Evolutionary conservation across 768 basidiomycete genomes (phyloP).

Genomic region (Arthromyces matolae): DNA sequence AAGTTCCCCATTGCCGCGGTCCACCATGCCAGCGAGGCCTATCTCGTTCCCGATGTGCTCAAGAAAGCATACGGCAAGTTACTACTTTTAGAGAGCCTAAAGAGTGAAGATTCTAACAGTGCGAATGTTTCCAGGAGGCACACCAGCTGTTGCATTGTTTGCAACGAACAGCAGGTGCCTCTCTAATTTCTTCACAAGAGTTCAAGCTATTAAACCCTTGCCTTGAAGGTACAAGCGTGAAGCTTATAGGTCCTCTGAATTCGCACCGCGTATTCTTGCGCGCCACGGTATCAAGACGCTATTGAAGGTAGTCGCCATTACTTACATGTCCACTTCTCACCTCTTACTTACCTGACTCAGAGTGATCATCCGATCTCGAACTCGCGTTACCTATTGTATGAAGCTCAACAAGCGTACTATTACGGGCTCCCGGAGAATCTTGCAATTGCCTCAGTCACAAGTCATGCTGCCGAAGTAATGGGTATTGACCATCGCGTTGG

Average conservation of each 20-base stretch:
- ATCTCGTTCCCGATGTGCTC: slow-evolving; percentile 74
- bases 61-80: slow-evolving; percentile 61
- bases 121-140: slow-evolving; percentile 39
- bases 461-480: slow-evolving; percentile 64
- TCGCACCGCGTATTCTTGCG: slow-evolving; percentile 71
- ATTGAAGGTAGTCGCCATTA: slow-evolving; percentile 69
- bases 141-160: slow-evolving; percentile 79
- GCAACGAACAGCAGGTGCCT: slow-evolving; percentile 42
- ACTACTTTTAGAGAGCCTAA: neutral
- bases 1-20: slow-evolving; percentile 74
- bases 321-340: neutral
- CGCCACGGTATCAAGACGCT: slow-evolving; percentile 63
- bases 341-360: slow-evolving; percentile 27
- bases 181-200: neutral
- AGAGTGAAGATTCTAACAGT: neutral
- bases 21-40: slow-evolving; percentile 80
- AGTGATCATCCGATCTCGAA: slow-evolving; percentile 66
- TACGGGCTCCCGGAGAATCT: slow-evolving; percentile 70
- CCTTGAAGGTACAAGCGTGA: slow-evolving; percentile 67
- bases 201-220: slow-evolving; percentile 1
- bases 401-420: slow-evolving; percentile 82
- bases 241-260: slow-evolving; percentile 76
- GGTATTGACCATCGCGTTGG: slow-evolving; percentile 84
- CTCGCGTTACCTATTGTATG: slow-evolving; percentile 73
- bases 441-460: slow-evolving; percentile 73